A percentile compares a stretch with the other conserved stretches of the same genome.
These are phyloP conservation scores for Persicaria maculosa DNA, from an alignment of 148 eudicot genomes.

Conservation along the genomic window DNA sequence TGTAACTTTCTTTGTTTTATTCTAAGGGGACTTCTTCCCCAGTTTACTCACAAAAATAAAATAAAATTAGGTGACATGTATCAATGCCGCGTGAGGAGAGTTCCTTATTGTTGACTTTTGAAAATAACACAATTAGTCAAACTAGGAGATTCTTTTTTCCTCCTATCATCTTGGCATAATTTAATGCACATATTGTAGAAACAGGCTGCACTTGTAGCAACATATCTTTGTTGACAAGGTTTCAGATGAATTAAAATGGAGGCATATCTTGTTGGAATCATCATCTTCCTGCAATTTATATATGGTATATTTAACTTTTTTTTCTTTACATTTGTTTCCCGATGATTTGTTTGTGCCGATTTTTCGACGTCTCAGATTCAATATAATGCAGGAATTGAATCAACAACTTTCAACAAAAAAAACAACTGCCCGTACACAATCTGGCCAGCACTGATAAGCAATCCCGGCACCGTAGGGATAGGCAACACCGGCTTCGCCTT, in stretches of 20 bases:
- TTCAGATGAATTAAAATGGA: not conserved
- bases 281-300: not conserved
- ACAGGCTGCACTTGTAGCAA: too few relatives aligned
- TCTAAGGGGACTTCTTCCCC: too few relatives aligned
- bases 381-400: not conserved
- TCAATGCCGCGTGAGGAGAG: not conserved
- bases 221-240: too few relatives aligned
- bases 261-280: not conserved
- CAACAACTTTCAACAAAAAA: conserved; percentile 17
- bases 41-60: too few relatives aligned
- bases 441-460: conserved; percentile 48
- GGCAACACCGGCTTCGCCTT: conserved; percentile 32
- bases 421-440: conserved; percentile 44
- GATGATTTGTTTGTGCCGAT: not conserved
- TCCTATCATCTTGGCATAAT: not conserved
- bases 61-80: too few relatives aligned
- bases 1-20: too few relatives aligned
- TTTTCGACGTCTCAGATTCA: too few relatives aligned
- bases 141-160: not conserved
- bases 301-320: not conserved
- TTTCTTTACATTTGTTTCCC: not conserved
- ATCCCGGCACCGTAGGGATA: conserved; percentile 16
- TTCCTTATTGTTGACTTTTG: not conserved
- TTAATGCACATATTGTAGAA: too few relatives aligned
- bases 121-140: not conserved